Evolutionary conservation across 2,329 filamentous ascomycete species (phyloP), one percentile per base, ranked within the genome.

Genomic region (Claviceps humidiphila): DNA sequence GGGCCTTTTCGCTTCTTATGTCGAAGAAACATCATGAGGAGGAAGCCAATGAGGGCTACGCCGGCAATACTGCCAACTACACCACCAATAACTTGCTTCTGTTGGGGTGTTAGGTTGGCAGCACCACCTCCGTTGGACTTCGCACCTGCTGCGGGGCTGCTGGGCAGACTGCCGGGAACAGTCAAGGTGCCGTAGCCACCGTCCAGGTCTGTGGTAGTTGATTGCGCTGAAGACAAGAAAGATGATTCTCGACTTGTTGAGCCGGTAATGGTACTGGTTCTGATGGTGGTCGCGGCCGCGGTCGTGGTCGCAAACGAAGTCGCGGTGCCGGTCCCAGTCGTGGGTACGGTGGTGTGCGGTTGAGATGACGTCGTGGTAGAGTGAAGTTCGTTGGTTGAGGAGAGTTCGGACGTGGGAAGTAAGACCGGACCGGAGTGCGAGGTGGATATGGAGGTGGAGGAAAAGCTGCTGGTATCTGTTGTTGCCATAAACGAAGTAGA

Each of bases 1-100:
- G 66, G 70, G 6, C 68, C 64, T 52, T 71, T 70, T 52, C 70
- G 71, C 60, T 74, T 81, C 69, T 73, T 80, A 69, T 76, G 79
- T 57, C 72, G 71, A 44, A 83, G 60, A n/a, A 75, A 58, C 54
- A 76, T 67, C 53, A 83, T 64, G 5, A 79, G 62, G 20, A 82
- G 61, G 4, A 82, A 61, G 4, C 78, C 64, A 48, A 84, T 62
- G 46, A 83, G 67, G 13, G 78, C 79, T 1, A 78, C 64, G 17
- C 80, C 81, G 16, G 80, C 80, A 37, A 84, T 62, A 42, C 76
- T 71, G 22, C 78, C 78, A 17, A 81, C 68, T 1, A 82, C 76
- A 37, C 78, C 73, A 0, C 78, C 78, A 7, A 79, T 76, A 30
- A 82, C 62, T 53, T 66, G 65, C 54, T 67, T 68, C 50, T 69